These are phyloP conservation scores for Straminergon stramineum DNA, from an alignment of 225 moss, liverwort and hornwort genomes.

Conservation along the genomic window DNA sequence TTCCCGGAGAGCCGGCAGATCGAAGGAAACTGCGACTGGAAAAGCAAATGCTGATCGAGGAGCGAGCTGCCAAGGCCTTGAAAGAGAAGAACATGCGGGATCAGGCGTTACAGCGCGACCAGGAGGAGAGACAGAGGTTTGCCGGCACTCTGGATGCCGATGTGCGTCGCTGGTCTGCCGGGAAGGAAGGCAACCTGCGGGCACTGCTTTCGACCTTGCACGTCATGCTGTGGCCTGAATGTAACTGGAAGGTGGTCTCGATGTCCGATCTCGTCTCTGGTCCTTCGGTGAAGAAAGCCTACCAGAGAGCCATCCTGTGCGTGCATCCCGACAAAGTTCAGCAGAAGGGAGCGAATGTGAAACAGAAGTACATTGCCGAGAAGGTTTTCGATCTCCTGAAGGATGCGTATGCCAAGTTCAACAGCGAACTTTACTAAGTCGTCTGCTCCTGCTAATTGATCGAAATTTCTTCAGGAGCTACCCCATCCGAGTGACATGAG, in stretches of 20 bases:
- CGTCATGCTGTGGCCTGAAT: slow-evolving; percentile 85
- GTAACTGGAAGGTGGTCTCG: slow-evolving; percentile 83
- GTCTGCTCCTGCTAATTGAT: neutral
- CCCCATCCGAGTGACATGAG: neutral
- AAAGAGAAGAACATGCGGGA: slow-evolving; percentile 95
- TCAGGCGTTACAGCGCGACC: slow-evolving; percentile 68
- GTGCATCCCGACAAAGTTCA: slow-evolving; percentile 94
- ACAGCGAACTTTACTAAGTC: slow-evolving; percentile 31
- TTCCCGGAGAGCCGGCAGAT: slow-evolving; percentile 42
- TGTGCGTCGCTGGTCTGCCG: slow-evolving; percentile 81
- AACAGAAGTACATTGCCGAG: slow-evolving; percentile 82
- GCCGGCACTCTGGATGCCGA: slow-evolving; percentile 75
- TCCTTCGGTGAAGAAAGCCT: slow-evolving; percentile 78
- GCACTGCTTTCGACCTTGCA: slow-evolving; percentile 85
- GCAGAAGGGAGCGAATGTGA: slow-evolving; percentile 80
- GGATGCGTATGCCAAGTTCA: slow-evolving; percentile 43
- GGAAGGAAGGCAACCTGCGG: slow-evolving; percentile 94
- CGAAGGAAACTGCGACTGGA: slow-evolving; percentile 50
- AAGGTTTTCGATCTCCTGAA: slow-evolving; percentile 71
- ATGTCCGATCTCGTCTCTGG: slow-evolving; percentile 61
- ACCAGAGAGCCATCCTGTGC: slow-evolving; percentile 76
- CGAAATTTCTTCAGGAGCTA: neutral
- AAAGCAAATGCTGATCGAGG: slow-evolving; percentile 64
- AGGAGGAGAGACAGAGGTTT: slow-evolving; percentile 72
- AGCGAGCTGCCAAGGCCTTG: slow-evolving; percentile 73